phyloP scores from a whole-genome alignment of 306 rosid species.

The Bauhinia variegata region DNA sequence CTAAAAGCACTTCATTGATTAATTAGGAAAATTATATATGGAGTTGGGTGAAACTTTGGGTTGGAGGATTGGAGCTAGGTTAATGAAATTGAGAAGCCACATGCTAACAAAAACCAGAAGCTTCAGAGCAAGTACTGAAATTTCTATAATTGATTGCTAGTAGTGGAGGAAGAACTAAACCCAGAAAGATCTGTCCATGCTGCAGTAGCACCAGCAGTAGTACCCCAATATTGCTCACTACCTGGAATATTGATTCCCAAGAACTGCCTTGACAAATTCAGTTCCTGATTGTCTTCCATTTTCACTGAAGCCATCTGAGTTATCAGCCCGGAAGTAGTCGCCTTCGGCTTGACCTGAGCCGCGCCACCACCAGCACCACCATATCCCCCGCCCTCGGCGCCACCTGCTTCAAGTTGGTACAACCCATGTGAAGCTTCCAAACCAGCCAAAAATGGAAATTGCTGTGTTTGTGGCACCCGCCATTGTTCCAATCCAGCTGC shows the following conservation, averaged over 20 bases:
- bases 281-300: constrained; percentile 58
- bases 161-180: constrained; percentile 60
- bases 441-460: constrained; percentile 62
- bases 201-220: constrained; percentile 33
- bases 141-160: constrained; percentile 49
- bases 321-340: constrained; percentile 40
- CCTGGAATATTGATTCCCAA: constrained; percentile 49
- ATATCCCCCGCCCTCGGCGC: constrained; percentile 36
- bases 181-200: constrained; percentile 72
- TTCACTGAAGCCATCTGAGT: constrained; percentile 60
- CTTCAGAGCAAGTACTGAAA: constrained; percentile 25
- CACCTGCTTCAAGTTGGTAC: constrained; percentile 47
- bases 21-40: constrained; percentile 4
- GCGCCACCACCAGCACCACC: constrained; percentile 15
- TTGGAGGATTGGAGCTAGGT: constrained; percentile 13
- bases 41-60: constrained; percentile 15
- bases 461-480: constrained; percentile 65
- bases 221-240: constrained; percentile 61
- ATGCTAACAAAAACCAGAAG: constrained; percentile 28
- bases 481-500: constrained; percentile 51
- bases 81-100: constrained; percentile 40
- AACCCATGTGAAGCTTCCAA: constrained; percentile 55
- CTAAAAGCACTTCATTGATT: constrained; percentile 26
- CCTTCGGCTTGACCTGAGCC: constrained; percentile 42
- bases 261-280: constrained; percentile 65